Base-by-base conservation (phyloP, 768 basidiomycete genomes). In the Russula brevipes region DNA sequence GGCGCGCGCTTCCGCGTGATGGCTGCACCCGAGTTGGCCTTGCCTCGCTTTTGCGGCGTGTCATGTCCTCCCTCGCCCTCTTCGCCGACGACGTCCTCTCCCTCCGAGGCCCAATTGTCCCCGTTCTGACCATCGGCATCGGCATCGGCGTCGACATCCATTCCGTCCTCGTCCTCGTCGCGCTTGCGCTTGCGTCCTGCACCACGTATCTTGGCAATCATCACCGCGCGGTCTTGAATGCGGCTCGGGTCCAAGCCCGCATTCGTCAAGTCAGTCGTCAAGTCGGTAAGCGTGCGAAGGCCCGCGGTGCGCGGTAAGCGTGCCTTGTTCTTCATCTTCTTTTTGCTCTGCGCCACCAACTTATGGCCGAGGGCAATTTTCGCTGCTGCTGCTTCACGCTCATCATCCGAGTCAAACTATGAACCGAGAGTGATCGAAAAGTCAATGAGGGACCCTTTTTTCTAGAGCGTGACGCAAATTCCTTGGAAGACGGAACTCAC, bases 181-280 rank as follows among this genome's bases (percentile, higher is more conserved):
- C 80, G 75, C 70, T 81, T 79, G 59, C 91, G 81, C 72, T 89
- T 90, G 73, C 87, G 80, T 79, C 91, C 85, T 51, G 80, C 76
- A 78, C 86, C 69, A 79, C 79, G 82, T 31, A 85, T 72, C 75
- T 93, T 93, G 38, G 89, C 91, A 49, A 98, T 75, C 71, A 87
- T 80, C 70, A 82, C 82, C 6, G 94, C 97, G n/a, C 95, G 87
- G 64, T 91, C 91, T 74, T 94, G 83, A 69, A 99, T 86, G 54
- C 82, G 82, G 67, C 87, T 88, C 5, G 97, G 89, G 73, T 99
- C 91, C 67, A 91, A 81, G 0, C 97, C 97, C 16, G 91, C 91
- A 69, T 85, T 85, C n/a, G 88, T 89, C 74, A 98, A 75, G 72
- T 85, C 88, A 11, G 80, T 75, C 31, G 91, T 86, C 69, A 98